Evolutionary conservation across 495 filamentous ascomycete genomes (phyloP).

Genomic region (Talaromyces liani): DNA sequence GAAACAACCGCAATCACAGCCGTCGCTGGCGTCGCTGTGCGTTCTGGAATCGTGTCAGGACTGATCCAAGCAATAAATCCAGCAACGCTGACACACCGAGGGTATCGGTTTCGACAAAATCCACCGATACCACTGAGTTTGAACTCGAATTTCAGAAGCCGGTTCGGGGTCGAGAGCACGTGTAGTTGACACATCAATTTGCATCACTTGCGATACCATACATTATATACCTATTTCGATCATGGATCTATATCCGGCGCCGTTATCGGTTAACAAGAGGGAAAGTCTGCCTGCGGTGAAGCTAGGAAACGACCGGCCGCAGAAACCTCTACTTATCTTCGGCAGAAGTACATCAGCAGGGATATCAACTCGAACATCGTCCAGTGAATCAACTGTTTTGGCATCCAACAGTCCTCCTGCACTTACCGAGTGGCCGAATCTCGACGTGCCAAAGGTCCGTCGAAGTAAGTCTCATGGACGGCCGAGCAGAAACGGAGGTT

Average conservation of each 20-base stretch:
- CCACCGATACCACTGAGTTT: slow-evolving; percentile 16
- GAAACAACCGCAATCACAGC: not conserved
- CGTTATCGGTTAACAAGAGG: not conserved
- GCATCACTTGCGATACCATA: not conserved
- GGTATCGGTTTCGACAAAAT: slow-evolving; percentile 10
- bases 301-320: not conserved
- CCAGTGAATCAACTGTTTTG: not conserved
- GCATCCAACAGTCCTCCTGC: not conserved
- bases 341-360: not conserved
- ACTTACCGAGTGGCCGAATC: not conserved
- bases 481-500: not conserved
- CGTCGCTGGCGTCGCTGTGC: not conserved
- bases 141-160: slow-evolving; percentile 14
- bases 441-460: slow-evolving; percentile 4
- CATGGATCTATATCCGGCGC: not conserved
- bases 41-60: slow-evolving; percentile 10
- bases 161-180: slow-evolving; percentile 14
- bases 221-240: not conserved
- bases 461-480: not conserved
- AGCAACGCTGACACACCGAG: slow-evolving; percentile 15
- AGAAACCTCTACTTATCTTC: not conserved
- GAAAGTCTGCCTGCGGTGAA: not conserved
- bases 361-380: not conserved
- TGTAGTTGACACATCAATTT: slow-evolving; percentile 9
- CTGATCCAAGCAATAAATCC: slow-evolving; percentile 10